Conservation (phyloP, 495 filamentous ascomycete genomes). For the Hyaloscypha hepaticicola region DNA sequence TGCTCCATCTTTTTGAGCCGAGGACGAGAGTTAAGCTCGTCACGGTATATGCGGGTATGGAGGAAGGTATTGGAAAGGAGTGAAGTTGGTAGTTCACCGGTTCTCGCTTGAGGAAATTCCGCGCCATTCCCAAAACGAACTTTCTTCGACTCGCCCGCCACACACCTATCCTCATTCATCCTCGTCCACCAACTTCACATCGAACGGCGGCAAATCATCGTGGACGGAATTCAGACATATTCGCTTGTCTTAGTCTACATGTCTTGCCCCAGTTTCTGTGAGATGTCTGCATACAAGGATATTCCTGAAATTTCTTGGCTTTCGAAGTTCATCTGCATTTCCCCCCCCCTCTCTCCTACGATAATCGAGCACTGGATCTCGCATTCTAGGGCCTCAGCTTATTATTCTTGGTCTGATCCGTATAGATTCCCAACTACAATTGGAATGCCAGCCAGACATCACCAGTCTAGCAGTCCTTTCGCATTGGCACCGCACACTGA, state of each 20-base stretch:
- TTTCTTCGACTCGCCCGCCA: background rate
- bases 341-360: too few relatives aligned
- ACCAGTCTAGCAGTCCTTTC: slow-evolving; percentile 30
- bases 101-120: background rate
- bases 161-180: background rate
- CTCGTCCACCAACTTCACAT: background rate
- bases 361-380: background rate
- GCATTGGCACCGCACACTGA: slow-evolving; percentile 23
- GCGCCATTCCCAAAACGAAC: background rate
- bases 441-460: background rate
- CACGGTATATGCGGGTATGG: background rate
- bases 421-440: background rate
- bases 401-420: too few relatives aligned
- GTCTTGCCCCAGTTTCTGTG: too few relatives aligned
- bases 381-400: background rate
- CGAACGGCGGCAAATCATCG: too few relatives aligned
- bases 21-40: background rate
- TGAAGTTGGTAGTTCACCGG: background rate
- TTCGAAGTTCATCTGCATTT: too few relatives aligned
- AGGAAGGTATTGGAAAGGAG: background rate
- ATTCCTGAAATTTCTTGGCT: too few relatives aligned
- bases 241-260: too few relatives aligned
- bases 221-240: too few relatives aligned
- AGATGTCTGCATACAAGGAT: too few relatives aligned
- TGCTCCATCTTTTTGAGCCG: background rate